phyloP scores from a whole-genome alignment of 805 yeast genomes.

The Kodamaea neixiangensis region DNA sequence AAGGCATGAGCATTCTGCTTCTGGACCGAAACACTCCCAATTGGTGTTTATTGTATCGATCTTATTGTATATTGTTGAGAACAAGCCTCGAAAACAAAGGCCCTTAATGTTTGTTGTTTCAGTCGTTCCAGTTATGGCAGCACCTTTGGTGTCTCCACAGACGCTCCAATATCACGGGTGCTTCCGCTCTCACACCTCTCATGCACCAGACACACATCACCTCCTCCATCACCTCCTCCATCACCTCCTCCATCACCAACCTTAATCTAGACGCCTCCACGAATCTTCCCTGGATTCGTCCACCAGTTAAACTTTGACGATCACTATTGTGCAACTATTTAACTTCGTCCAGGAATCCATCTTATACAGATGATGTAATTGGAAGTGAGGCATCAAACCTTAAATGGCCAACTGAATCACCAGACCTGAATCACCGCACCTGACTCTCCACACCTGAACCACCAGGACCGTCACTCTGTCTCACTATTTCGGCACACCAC shows the following conservation, averaged over 20 bases:
- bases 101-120: too few species aligned
- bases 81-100: not conserved
- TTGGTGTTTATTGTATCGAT: not conserved
- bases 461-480: too few species aligned
- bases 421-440: too few species aligned
- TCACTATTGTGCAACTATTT: not conserved
- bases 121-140: too few species aligned
- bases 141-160: too few species aligned
- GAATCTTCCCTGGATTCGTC: not conserved
- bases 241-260: not conserved
- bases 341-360: not conserved
- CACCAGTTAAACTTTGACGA: not conserved
- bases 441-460: not conserved
- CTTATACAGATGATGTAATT: not conserved
- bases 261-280: too few species aligned
- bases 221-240: too few species aligned
- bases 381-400: not conserved
- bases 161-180: too few species aligned
- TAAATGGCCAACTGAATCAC: too few species aligned
- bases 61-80: not conserved
- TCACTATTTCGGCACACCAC: not conserved
- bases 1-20: not conserved
- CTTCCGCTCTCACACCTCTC: too few species aligned
- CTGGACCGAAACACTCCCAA: not conserved
- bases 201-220: too few species aligned